Conservation (phyloP, 2,329 filamentous ascomycete genomes). For the Pseudogymnoascus sp. region DNA sequence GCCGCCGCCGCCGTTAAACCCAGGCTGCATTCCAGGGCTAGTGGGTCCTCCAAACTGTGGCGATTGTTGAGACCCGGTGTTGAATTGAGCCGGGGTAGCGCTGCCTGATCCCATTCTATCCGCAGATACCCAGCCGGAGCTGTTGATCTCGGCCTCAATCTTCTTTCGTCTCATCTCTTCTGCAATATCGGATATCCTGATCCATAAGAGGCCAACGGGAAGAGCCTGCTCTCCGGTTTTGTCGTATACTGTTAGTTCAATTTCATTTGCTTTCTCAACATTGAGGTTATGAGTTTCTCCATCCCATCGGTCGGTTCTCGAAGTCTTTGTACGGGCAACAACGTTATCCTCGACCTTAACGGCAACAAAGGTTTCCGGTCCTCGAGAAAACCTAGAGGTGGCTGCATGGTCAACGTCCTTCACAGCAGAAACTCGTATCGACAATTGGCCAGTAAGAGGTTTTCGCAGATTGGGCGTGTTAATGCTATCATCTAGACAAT, state of each 20-base stretch:
- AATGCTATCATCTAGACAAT: slow-evolving; percentile 74
- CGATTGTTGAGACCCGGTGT: slow-evolving; percentile 42
- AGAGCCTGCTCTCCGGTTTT: slow-evolving; percentile 84
- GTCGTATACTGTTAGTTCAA: slow-evolving; percentile 95
- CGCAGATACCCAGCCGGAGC: slow-evolving; percentile 92
- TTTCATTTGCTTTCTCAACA: slow-evolving; percentile 97
- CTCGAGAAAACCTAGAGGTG: slow-evolving; percentile 73
- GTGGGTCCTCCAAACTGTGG: slow-evolving; percentile 37
- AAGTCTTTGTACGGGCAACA: slow-evolving; percentile 77
- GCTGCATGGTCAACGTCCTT: slow-evolving; percentile 91
- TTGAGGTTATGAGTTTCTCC: slow-evolving; percentile 86
- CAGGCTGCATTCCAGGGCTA: slow-evolving; percentile 27
- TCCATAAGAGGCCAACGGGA: slow-evolving; percentile 92
- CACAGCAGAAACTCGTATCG: slow-evolving; percentile 77
- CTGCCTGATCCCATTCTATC: slow-evolving; percentile 74
- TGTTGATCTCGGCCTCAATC: slow-evolving; percentile 92
- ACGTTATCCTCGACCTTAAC: slow-evolving; percentile 95
- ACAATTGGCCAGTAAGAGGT: slow-evolving; percentile 84
- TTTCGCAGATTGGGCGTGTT: slow-evolving; percentile 92
- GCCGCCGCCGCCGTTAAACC: slow-evolving; percentile 22
- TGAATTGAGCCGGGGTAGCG: slow-evolving; percentile 45
- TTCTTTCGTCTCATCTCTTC: slow-evolving; percentile 97
- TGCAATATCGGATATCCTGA: slow-evolving; percentile 91
- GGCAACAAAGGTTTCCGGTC: slow-evolving; percentile 89
- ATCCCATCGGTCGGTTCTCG: slow-evolving; percentile 82